Base-by-base conservation (phyloP, 805 yeast genomes). In the Monosporozyma unispora region DNA sequence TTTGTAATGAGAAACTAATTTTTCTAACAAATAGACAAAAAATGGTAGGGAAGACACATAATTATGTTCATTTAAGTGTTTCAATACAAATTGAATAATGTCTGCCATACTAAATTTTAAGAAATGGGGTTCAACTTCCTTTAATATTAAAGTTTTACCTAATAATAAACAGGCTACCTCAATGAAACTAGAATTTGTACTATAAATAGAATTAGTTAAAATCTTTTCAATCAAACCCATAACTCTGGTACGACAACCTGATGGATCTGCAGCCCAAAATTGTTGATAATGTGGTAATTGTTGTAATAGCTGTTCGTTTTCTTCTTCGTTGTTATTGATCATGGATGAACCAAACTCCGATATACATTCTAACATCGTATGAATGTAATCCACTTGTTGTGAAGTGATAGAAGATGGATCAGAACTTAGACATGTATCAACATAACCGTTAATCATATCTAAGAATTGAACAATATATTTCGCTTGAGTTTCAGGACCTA, bases 331-430 rank as follows among this genome's bases (percentile, higher is more conserved):
- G 0, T 87, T 82, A 2, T 76, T 64, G 46, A 78, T 78, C 58
- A 84, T 64, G 0, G 89, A 87, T 49, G 81, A 82, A 0, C 88
- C 93, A 3, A 87, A 69, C 48, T 83, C 86, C n/a, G 74, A 73
- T 0, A 88, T 63, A 58, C 88, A 84, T 12, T 77, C 67, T 23
- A 87, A 63, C 44, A 86, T 64, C 22, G 89, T 81, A 2, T 73
- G 59, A 1, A 77, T 57, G 53, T 81, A 82, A 2, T 77, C 80
- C 2, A 66, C 54, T 29, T 70, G 69, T 28, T 61, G 52, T 10
- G 58, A 51, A 37, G 54, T 58, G 16, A 29, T 42, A 18, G 44
- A 48, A 5, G 41, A 28, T 18, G 23, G 35, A 10, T 40, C 12
- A 3, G 58, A 28, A 21, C 39, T 44, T 29, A 52, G 35, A 19